Percentiles rank a stretch among this genome's conserved stretches.
Conservation (phyloP, 202 grass and related monocot species). For the Miscanthus sacchariflorus region DNA sequence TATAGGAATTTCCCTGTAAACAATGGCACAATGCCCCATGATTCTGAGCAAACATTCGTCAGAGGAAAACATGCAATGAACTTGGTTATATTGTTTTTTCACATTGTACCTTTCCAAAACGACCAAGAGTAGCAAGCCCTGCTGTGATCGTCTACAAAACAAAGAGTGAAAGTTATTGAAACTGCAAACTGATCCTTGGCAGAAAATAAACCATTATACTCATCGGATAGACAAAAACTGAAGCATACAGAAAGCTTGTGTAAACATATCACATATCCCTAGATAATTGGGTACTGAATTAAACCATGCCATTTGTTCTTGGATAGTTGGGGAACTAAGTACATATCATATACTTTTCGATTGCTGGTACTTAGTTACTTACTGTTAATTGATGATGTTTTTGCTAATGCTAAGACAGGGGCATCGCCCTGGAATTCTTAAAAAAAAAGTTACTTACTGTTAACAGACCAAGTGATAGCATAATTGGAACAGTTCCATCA, state of each 20-base stretch:
- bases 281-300: not conserved
- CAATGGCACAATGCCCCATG: not conserved
- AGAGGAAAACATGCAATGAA: conserved; percentile 25
- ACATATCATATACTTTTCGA: not conserved
- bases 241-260: conserved; percentile 1
- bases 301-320: not conserved
- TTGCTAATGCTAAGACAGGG: too few relatives aligned
- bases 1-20: conserved; percentile 73
- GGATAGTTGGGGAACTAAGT: not conserved
- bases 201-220: not conserved
- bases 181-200: conserved; percentile 19
- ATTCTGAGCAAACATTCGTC: conserved; percentile 20
- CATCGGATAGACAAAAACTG: not conserved
- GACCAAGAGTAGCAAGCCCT: conserved; percentile 78
- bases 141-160: conserved; percentile 72
- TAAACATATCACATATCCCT: conserved; percentile 6
- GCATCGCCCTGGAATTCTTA: too few relatives aligned
- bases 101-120: conserved; percentile 67
- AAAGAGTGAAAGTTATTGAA: conserved; percentile 32
- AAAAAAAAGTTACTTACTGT: conserved; percentile 63
- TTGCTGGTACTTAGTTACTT: conserved; percentile 41
- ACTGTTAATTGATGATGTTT: conserved; percentile 54
- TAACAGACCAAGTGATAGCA: conserved; percentile 84
- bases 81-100: not conserved
- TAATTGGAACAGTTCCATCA: conserved; percentile 80